phyloP scores from a whole-genome alignment of 352 stramenopile genomes.

The Globisporangium alternatum region DNA sequence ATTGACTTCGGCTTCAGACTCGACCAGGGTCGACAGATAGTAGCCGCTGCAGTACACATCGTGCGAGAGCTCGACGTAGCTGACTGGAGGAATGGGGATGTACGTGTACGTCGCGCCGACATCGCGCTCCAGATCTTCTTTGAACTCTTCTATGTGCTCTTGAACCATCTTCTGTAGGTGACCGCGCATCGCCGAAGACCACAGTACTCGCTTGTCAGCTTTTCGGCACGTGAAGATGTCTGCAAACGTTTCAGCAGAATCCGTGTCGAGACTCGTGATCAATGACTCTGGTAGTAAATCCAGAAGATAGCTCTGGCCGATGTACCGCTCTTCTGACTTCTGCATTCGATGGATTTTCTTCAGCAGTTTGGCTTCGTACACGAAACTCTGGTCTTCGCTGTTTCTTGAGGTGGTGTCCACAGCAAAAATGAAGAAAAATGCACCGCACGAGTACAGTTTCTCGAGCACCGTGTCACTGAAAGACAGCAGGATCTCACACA shows the following conservation, averaged over 20 bases:
- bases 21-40: slow-evolving; percentile 66
- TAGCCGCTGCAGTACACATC: slow-evolving; percentile 78
- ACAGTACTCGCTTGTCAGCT: slow-evolving; percentile 66
- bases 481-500: slow-evolving; percentile 64
- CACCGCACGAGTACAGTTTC: slow-evolving; percentile 54
- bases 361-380: slow-evolving; percentile 59
- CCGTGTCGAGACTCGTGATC: slow-evolving; percentile 62
- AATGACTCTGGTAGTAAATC: slow-evolving; percentile 75
- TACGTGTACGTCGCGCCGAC: slow-evolving; percentile 60
- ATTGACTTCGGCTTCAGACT: slow-evolving; percentile 50
- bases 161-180: slow-evolving; percentile 72
- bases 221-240: slow-evolving; percentile 56
- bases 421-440: slow-evolving; percentile 78
- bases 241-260: slow-evolving; percentile 59
- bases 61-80: slow-evolving; percentile 65
- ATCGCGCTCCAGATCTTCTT: slow-evolving; percentile 47
- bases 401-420: slow-evolving; percentile 25
- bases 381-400: slow-evolving; percentile 32
- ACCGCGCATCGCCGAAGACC: slow-evolving; percentile 61
- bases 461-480: slow-evolving; percentile 42
- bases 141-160: slow-evolving; percentile 74
- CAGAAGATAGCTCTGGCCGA: slow-evolving; percentile 60
- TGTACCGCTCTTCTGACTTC: slow-evolving; percentile 36
- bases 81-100: slow-evolving; percentile 61
- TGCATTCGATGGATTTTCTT: slow-evolving; percentile 66